Conservation (phyloP, 2,329 filamentous ascomycete species). For the Colletotrichum spaethianum region DNA sequence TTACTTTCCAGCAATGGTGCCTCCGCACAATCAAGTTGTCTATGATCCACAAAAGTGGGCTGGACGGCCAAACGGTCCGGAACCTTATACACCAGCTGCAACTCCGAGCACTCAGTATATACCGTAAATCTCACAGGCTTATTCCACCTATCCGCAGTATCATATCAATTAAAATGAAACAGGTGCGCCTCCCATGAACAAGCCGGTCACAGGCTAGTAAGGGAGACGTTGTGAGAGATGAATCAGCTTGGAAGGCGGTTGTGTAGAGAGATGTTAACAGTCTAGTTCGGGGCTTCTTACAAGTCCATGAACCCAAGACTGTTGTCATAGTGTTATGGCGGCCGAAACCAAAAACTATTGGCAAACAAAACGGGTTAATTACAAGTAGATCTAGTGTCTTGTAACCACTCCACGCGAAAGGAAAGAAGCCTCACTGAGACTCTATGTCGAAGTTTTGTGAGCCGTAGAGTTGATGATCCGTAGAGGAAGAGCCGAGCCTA, state of each 20-base stretch:
- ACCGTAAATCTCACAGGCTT: background rate
- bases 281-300: too few relatives aligned
- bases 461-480: too few relatives aligned
- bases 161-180: background rate
- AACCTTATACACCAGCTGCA: constrained; percentile 16
- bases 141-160: background rate
- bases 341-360: too few relatives aligned
- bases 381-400: too few relatives aligned
- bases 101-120: background rate
- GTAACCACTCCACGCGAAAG: too few relatives aligned
- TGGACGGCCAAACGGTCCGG: background rate
- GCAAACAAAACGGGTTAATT: too few relatives aligned
- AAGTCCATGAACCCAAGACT: too few relatives aligned
- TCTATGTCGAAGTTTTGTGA: too few relatives aligned
- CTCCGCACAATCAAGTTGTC: background rate
- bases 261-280: background rate
- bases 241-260: background rate
- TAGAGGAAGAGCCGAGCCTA: background rate
- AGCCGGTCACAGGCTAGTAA: background rate
- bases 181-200: background rate
- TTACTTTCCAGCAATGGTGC: constrained; percentile 1
- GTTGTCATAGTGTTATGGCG: background rate
- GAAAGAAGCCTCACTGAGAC: too few relatives aligned
- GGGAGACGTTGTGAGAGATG: background rate
- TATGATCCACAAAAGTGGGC: background rate